These are phyloP conservation scores for Chlamydomonas schloesseri DNA, from an alignment of 139 green algal genomes.

Conservation along the genomic window DNA sequence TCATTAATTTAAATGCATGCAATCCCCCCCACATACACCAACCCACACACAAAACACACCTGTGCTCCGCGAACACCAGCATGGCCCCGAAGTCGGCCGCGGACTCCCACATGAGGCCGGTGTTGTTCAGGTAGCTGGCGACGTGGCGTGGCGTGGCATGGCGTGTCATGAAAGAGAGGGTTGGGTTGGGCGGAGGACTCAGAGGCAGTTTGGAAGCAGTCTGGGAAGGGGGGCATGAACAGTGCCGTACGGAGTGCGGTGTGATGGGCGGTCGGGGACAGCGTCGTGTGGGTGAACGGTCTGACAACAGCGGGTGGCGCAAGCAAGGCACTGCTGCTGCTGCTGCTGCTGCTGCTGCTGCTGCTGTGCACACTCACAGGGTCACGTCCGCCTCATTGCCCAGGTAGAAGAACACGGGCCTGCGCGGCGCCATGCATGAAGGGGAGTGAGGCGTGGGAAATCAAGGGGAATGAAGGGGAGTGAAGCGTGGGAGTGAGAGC, in stretches of 20 bases:
- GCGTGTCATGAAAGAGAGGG: too few relatives aligned
- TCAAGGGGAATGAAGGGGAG: background rate
- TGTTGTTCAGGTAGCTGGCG: conserved; percentile 79
- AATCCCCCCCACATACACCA: background rate
- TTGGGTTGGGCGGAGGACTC: too few relatives aligned
- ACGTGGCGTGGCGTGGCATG: background rate
- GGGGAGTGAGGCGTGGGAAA: background rate
- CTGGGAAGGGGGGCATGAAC: too few relatives aligned
- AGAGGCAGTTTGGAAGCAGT: too few relatives aligned
- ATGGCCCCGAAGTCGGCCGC: conserved; percentile 70
- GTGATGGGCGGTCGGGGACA: background rate
- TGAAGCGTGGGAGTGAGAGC: background rate
- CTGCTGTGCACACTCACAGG: conserved; percentile 70
- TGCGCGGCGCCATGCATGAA: conserved; percentile 22
- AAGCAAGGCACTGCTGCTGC: too few relatives aligned
- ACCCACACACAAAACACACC: background rate
- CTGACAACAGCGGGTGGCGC: too few relatives aligned
- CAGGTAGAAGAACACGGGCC: conserved; percentile 89
- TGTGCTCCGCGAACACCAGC: conserved; percentile 85
- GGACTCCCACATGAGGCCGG: conserved; percentile 88
- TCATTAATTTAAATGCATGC: too few relatives aligned
- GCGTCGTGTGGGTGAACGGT: too few relatives aligned
- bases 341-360: too few relatives aligned
- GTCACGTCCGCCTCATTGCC: conserved; percentile 92
- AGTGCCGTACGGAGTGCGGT: too few relatives aligned